These are phyloP conservation scores for Ajuga chamaepitys DNA, from an alignment of 257 asterid genomes.

Conservation along the genomic window DNA sequence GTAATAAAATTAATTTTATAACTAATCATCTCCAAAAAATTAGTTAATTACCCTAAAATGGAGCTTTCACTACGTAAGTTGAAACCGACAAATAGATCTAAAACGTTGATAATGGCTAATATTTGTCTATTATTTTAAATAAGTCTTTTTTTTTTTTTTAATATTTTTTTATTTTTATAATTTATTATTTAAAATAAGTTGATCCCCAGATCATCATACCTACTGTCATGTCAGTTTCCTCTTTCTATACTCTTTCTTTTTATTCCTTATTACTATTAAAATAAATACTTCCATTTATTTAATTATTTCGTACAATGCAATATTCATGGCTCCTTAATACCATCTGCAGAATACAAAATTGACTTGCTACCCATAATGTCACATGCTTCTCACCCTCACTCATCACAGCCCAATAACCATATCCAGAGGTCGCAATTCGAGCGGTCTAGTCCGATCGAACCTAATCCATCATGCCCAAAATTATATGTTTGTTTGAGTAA, in stretches of 20 bases:
- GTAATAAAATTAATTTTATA: too few relatives aligned
- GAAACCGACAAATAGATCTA: conserved; percentile 14
- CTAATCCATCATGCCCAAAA: too few relatives aligned
- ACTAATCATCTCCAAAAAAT: too few relatives aligned
- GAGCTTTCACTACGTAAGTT: neutral
- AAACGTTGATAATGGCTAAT: conserved; percentile 7
- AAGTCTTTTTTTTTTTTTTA: too few relatives aligned
- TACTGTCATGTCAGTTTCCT: conserved; percentile 25
- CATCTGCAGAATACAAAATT: neutral
- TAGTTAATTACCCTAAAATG: too few relatives aligned
- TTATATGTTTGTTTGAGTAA: too few relatives aligned
- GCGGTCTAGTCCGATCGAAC: too few relatives aligned
- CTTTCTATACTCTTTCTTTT: conserved; percentile 5
- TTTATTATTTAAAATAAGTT: neutral
- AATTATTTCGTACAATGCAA: neutral
- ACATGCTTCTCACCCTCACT: neutral
- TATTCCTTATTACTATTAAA: conserved; percentile 3
- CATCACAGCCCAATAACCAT: conserved; percentile 14
- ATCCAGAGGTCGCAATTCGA: too few relatives aligned
- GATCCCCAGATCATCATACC: conserved; percentile 19
- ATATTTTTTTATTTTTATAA: neutral
- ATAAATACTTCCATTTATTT: neutral
- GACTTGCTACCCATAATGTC: conserved; percentile 5
- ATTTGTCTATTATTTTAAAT: neutral
- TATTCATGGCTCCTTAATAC: neutral